These are phyloP conservation scores for Porphyrellus sp. DNA, from an alignment of 1,284 basidiomycete species.

Conservation along the genomic window DNA sequence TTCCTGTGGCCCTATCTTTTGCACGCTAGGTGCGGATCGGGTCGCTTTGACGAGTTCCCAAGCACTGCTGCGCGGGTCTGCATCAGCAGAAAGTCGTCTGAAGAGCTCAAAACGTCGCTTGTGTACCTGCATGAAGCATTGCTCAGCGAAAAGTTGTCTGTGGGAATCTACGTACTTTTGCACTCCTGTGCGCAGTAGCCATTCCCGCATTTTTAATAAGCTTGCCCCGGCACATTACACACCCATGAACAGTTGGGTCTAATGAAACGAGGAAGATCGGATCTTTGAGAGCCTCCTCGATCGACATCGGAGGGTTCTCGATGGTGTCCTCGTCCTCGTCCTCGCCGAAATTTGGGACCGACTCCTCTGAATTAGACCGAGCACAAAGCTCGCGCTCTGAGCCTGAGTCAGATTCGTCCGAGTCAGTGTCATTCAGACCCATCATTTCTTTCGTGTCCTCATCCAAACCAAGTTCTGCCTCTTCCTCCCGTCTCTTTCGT, in stretches of 20 bases:
- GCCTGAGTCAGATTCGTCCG: conserved; percentile 57
- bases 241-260: conserved; percentile 53
- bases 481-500: conserved; percentile 59
- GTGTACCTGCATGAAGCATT: conserved; percentile 48
- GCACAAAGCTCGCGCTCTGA: conserved; percentile 30
- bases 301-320: conserved; percentile 47
- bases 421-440: conserved; percentile 74
- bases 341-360: conserved; percentile 25
- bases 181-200: conserved; percentile 58
- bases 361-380: conserved; percentile 23
- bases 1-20: conserved; percentile 5
- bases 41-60: conserved; percentile 43
- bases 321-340: conserved; percentile 30
- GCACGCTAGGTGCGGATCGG: conserved; percentile 16
- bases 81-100: conserved; percentile 37
- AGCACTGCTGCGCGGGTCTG: conserved; percentile 45
- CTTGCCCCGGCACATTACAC: conserved; percentile 75
- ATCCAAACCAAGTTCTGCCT: conserved; percentile 68
- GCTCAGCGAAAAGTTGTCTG: conserved; percentile 13
- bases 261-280: conserved; percentile 62
- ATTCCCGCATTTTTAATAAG: conserved; percentile 63
- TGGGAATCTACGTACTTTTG: conserved; percentile 55
- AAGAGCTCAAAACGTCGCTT: conserved; percentile 56
- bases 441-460: conserved; percentile 66
- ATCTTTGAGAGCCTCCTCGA: conserved; percentile 58